Evolutionary conservation across 139 green algal species (phyloP), one percentile per base, ranked within the genome.

Genomic region (Bryopsis sp.): DNA sequence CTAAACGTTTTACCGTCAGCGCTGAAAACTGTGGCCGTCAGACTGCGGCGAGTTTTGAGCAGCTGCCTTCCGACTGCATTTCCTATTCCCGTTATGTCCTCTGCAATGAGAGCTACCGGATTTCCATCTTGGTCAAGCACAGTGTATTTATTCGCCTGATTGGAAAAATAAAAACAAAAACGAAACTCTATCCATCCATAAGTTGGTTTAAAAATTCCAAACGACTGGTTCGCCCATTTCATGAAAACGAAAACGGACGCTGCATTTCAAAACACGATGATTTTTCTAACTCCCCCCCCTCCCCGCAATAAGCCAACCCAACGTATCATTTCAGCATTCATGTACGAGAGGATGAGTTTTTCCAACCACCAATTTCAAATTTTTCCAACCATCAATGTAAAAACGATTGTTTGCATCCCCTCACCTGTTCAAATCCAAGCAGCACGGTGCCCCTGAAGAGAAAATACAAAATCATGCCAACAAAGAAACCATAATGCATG

Each of bases 351-450:
- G 47, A 22, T 22, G 47, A 11, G n/a, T 68, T n/a, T 58, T 58
- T 48, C 29, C 60, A 33, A 24, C 15, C 24, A 29, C 63, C 33
- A 63, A 59, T 57, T 11, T 39, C 24, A 35, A 6, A 19, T 68
- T n/a, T 58, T 58, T 48, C 29, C 60, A 33, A 24, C 15, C 24
- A 29, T 35, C 33, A 63, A 59, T 57, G 57, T 39, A 15, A 35
- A 6, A 19, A 24, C 24, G 47, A 57, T 22, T 57, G 47, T 26
- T 22, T 33, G 46, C 32, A 2, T 26, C 24, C 28, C n/a, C 38
- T 1, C 19, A 34, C 68, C 47, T 95, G 89, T 78, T 96, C 90
- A 68, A 88, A 96, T 0, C 90, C 90, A 36, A 95, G 80, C 28
- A 96, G 81, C 26, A 96, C 84, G 0, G 82, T 93, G 32, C 85